Evolutionary conservation across 768 basidiomycete species (phyloP), one percentile per base, ranked within the genome.

Genomic region (Boletus insuetus): DNA sequence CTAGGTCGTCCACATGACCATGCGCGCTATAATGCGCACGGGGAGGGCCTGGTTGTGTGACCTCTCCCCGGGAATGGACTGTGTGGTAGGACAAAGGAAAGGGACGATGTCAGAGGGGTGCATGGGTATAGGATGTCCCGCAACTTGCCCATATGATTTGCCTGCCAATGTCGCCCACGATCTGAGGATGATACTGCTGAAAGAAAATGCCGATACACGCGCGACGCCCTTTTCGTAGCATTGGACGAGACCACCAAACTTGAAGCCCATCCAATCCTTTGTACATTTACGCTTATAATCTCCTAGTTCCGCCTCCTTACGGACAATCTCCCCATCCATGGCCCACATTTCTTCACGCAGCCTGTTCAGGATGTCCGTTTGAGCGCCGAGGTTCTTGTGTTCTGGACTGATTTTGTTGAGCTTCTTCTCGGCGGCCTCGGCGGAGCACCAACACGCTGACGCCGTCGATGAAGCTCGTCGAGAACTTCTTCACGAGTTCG

Each of bases 371-470:
- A 77, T 69, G 24, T 93, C 91, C 2, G 85, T 87, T 70, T 96
- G 94, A 51, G 75, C 61, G 3, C 74, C 72, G 35, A 93, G 73
- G 61, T 89, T 89, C 78, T 96, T 98, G 75, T 95, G 84, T 69
- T 94, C 91, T 0, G 89, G 79, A 58, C 80, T 81, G 93, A 97
- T 95, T 75, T 88, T 96, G 71, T 79, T 82, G 35, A 98, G 79
- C 68, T 95, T 96, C 76, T 80, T 89, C 61, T 96, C 92, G 3
- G 91, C 92, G n/a, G 82, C 72, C 52, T 96, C 94, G 0, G 93
- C 89, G 58, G 87, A 87, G 79, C 71, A 11, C 77, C 79, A 6
- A 94, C 77, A 11, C 76, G 75, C 60, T 85, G 84, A 49, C 93
- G 77, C 16, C 87, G 80, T 12, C 85, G 82, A 61, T 84, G 86